A percentile compares a stretch with the other conserved stretches of the same genome.
Conservation (phyloP, 2,329 filamentous ascomycete genomes). For the Cercospora sp. region DNA sequence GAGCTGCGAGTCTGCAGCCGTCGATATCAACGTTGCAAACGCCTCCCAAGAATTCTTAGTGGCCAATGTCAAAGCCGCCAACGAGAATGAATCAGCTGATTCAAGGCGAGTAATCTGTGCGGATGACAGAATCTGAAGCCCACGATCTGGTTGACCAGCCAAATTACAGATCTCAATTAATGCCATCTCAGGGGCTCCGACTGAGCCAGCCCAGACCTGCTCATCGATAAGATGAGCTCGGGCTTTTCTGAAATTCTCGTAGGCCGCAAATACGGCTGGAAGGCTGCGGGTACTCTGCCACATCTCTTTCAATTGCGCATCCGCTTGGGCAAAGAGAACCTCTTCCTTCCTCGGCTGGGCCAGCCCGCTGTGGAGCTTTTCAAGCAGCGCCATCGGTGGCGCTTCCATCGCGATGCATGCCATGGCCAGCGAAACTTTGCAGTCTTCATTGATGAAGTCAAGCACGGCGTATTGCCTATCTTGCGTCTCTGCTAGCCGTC, state of each 20-base stretch:
- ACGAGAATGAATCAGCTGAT: slow-evolving; percentile 9
- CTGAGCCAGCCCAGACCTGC: not conserved
- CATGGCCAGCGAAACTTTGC: slow-evolving; percentile 2
- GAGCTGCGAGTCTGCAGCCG: not conserved
- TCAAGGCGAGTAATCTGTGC: not conserved
- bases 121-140: slow-evolving; percentile 10
- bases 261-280: not conserved
- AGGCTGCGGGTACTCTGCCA: slow-evolving; percentile 21
- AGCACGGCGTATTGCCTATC: not conserved
- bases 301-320: slow-evolving; percentile 7
- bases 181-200: slow-evolving; percentile 11
- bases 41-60: slow-evolving; percentile 15
- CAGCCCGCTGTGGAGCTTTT: not conserved
- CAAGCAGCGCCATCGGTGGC: not conserved
- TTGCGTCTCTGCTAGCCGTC: not conserved
- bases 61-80: slow-evolving; percentile 20
- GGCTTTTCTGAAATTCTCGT: not conserved
- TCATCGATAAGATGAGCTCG: not conserved
- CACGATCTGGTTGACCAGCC: slow-evolving; percentile 17
- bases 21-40: slow-evolving; percentile 4
- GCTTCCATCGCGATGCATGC: not conserved
- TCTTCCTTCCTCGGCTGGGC: not conserved
- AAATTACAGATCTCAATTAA: slow-evolving; percentile 18
- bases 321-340: not conserved
- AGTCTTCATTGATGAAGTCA: not conserved